phyloP scores from a whole-genome alignment of 2,329 filamentous ascomycete genomes.

The Drechslerella coelobrocha region DNA sequence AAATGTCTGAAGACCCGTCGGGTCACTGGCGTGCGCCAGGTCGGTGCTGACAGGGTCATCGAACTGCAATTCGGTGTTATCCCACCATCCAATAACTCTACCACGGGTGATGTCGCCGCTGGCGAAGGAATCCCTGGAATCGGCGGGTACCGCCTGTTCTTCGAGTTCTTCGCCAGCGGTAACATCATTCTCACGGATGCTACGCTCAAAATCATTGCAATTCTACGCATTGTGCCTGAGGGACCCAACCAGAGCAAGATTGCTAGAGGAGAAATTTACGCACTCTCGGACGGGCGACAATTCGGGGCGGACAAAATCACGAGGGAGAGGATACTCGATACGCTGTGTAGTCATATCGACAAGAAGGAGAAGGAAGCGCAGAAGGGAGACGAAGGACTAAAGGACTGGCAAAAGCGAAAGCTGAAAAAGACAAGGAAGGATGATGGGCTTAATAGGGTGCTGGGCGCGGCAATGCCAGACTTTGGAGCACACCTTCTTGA shows the following conservation, averaged over 20 bases:
- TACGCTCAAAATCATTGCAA: conserved; percentile 78
- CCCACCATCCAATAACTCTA: neutral
- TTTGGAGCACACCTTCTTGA: conserved; percentile 87
- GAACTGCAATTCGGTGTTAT: conserved; percentile 79
- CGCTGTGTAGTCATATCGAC: conserved; percentile 68
- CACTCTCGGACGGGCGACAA: conserved; percentile 60
- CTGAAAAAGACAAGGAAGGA: conserved; percentile 75
- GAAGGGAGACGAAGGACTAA: conserved; percentile 54
- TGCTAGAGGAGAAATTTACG: conserved; percentile 77
- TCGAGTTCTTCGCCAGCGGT: conserved; percentile 96
- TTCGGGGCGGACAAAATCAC: conserved; percentile 60
- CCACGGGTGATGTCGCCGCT: neutral
- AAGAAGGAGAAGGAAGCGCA: conserved; percentile 57
- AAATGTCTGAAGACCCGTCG: conserved; percentile 87
- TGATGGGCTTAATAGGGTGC: conserved; percentile 77
- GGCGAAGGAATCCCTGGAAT: conserved; percentile 61
- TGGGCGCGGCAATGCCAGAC: conserved; percentile 85
- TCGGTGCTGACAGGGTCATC: conserved; percentile 91
- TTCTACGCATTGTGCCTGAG: conserved; percentile 76
- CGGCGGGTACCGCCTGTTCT: conserved; percentile 81
- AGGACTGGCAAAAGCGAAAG: conserved; percentile 65
- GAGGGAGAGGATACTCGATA: conserved; percentile 72
- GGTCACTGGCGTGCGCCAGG: conserved; percentile 79
- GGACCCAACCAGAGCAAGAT: conserved; percentile 85
- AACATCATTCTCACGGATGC: conserved; percentile 92